Evolutionary conservation across 805 yeast species (phyloP).

Genomic region (Candida argentea): DNA sequence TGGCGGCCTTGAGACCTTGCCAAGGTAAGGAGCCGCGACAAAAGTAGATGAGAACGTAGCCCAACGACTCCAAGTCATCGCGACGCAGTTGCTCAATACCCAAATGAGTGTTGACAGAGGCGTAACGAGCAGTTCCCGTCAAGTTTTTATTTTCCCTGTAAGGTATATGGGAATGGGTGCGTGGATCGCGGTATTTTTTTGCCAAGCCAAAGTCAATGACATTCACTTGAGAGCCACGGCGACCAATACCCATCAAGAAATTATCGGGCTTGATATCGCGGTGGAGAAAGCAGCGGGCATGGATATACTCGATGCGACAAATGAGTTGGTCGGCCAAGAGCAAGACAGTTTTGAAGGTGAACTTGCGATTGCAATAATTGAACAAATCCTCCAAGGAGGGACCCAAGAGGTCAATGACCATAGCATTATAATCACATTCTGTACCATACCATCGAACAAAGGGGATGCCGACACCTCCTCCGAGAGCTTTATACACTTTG

Average conservation of each 20-base stretch:
- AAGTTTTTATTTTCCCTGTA: constrained; percentile 92
- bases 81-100: constrained; percentile 96
- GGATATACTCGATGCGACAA: constrained; percentile 90
- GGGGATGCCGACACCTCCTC: constrained; percentile 97
- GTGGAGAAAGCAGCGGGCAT: constrained; percentile 85
- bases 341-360: constrained; percentile 86
- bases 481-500: constrained; percentile 83
- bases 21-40: constrained; percentile 95
- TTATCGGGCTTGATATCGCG: constrained; percentile 81
- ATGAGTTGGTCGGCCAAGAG: constrained; percentile 89
- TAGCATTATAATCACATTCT: constrained; percentile 91
- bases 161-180: constrained; percentile 90
- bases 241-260: constrained; percentile 81
- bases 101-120: constrained; percentile 88
- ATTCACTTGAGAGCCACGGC: constrained; percentile 90
- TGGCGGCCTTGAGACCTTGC: constrained; percentile 97
- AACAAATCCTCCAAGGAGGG: constrained; percentile 92
- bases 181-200: constrained; percentile 87
- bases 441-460: constrained; percentile 96
- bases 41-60: constrained; percentile 88
- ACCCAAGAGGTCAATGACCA: constrained; percentile 93
- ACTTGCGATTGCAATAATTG: constrained; percentile 91
- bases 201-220: constrained; percentile 93
- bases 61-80: constrained; percentile 91
- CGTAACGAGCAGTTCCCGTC: constrained; percentile 97